Percentiles rank a stretch among this genome's conserved stretches.
phyloP scores from a whole-genome alignment of 2,329 filamentous ascomycete genomes.

The Hyphodiscus sp. region DNA sequence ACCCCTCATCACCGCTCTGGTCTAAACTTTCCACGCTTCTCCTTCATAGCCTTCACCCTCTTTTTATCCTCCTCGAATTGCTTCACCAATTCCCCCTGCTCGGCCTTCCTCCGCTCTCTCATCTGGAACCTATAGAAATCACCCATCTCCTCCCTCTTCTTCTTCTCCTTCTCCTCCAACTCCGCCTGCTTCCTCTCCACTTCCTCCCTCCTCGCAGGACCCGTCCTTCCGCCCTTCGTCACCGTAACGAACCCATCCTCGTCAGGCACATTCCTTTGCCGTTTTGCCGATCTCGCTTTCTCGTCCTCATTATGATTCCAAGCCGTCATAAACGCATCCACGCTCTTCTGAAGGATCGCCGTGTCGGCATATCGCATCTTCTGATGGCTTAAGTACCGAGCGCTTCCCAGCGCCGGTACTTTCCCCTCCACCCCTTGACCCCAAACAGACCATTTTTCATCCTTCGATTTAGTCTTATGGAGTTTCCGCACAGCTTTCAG shows the following conservation, averaged over 20 bases:
- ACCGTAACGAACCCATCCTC: conserved; percentile 96
- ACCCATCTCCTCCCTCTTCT: conserved; percentile 55
- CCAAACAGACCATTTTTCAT: conserved; percentile 55
- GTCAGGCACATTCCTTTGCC: conserved; percentile 72
- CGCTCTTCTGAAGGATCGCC: conserved; percentile 58
- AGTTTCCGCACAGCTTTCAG: conserved; percentile 67
- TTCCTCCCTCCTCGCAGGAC: conserved; percentile 69
- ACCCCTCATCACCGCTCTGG: conserved; percentile 35
- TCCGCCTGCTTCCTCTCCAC: conserved; percentile 52
- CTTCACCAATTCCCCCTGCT: conserved; percentile 61
- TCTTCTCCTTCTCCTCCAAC: conserved; percentile 57
- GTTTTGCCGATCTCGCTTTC: conserved; percentile 54
- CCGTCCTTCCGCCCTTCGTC: conserved; percentile 65
- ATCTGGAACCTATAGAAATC: conserved; percentile 84
- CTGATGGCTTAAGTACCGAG: conserved; percentile 58
- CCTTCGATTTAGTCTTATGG: conserved; percentile 49
- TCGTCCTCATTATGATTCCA: conserved; percentile 67
- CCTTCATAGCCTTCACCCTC: conserved; percentile 65
- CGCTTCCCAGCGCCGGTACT: conserved; percentile 49
- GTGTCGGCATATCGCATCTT: conserved; percentile 65
- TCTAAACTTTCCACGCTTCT: conserved; percentile 54
- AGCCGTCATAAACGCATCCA: conserved; percentile 81
- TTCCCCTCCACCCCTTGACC: conserved; percentile 53
- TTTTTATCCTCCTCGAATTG: conserved; percentile 71
- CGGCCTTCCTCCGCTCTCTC: conserved; percentile 70